Percentiles rank a stretch among this genome's conserved stretches.
Evolutionary conservation across 441 rosid species (phyloP).

Genomic region (Erodium moschatum): DNA sequence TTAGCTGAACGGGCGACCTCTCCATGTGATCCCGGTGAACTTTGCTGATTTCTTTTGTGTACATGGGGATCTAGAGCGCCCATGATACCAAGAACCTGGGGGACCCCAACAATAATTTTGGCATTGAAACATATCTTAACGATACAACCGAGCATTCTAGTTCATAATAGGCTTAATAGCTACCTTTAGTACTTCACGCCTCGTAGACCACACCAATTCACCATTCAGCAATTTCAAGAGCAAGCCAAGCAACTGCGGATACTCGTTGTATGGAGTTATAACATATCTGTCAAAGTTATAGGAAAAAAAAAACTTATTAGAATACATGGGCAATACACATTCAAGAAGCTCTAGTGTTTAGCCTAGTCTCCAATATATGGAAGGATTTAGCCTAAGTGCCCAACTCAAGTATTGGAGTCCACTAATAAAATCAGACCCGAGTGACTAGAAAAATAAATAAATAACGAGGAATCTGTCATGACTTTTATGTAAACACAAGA

Average conservation of each 20-base stretch:
- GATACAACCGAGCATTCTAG: constrained; percentile 15
- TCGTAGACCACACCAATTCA: constrained; percentile 92
- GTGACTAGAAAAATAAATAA: neutral
- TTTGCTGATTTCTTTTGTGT: constrained; percentile 85
- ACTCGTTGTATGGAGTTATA: constrained; percentile 91
- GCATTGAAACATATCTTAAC: constrained; percentile 21
- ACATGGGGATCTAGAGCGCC: constrained; percentile 98
- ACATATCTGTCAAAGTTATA: constrained; percentile 54
- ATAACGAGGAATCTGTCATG: neutral
- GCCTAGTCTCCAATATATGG: constrained; percentile 5
- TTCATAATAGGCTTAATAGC: constrained; percentile 16
- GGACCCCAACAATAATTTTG: constrained; percentile 21
- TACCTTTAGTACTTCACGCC: constrained; percentile 99
- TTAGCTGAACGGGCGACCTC: constrained; percentile 82
- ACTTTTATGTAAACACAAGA: neutral
- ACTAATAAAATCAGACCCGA: neutral
- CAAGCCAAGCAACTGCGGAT: constrained; percentile 82
- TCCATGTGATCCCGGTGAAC: constrained; percentile 71
- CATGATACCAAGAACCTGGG: constrained; percentile 97
- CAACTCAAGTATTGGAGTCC: neutral
- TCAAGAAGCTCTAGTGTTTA: neutral
- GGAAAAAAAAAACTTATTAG: constrained; percentile 1
- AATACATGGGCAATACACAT: constrained; percentile 16
- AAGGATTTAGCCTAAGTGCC: neutral
- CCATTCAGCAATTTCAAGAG: constrained; percentile 96